Evolutionary conservation across 805 yeast genomes (phyloP).

Genomic region (Metschnikowia reukaufii): DNA sequence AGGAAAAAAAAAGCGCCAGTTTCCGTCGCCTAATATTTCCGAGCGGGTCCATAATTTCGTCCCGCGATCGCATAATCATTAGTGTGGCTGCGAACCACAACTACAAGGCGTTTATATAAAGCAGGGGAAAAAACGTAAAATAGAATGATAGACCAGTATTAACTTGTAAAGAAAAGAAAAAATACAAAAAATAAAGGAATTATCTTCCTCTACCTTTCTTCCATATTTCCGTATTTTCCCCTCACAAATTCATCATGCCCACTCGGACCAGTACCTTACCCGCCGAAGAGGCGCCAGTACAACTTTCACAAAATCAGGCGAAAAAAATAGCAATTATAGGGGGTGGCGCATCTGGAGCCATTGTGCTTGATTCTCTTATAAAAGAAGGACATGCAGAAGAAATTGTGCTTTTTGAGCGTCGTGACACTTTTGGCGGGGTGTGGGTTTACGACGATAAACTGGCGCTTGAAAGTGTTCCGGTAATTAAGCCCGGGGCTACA

Average conservation of each 20-base stretch:
- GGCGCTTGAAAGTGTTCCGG: constrained; percentile 10
- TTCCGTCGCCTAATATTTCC: background rate
- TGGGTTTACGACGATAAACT: constrained; percentile 38
- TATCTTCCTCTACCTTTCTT: background rate
- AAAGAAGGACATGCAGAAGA: constrained; percentile 33
- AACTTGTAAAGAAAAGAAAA: too few relatives aligned
- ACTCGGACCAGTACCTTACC: background rate
- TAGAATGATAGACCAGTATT: too few relatives aligned
- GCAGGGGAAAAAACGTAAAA: too few relatives aligned
- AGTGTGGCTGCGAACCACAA: constrained; percentile 20
- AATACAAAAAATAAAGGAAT: too few relatives aligned
- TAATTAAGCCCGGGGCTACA: constrained; percentile 21
- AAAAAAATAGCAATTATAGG: constrained; percentile 45
- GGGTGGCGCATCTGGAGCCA: constrained; percentile 53
- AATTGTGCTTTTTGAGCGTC: constrained; percentile 43
- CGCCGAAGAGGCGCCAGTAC: constrained; percentile 4
- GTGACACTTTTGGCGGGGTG: constrained; percentile 42
- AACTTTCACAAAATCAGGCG: constrained; percentile 10
- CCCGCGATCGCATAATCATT: constrained; percentile 1
- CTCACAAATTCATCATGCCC: constrained; percentile 6
- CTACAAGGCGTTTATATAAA: too few relatives aligned
- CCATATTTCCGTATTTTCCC: background rate
- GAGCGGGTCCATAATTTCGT: background rate
- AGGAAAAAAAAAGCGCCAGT: background rate
- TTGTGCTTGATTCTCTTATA: constrained; percentile 39